phyloP scores from a whole-genome alignment of 768 basidiomycete species.

The Lentinula aciculospora region DNA sequence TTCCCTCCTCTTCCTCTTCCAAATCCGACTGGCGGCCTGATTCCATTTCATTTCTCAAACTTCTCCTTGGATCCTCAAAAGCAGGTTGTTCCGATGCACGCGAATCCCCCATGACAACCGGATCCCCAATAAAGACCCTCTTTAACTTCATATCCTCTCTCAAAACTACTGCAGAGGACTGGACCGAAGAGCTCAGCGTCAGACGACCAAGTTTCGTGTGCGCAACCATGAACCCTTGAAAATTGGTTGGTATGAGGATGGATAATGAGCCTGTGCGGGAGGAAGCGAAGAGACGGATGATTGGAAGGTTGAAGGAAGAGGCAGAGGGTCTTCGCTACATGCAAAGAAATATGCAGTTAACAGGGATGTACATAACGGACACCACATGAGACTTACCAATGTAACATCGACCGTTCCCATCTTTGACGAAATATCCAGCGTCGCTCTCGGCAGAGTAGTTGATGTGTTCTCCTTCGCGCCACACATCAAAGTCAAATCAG shows the following conservation, averaged over 20 bases:
- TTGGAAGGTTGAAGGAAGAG: neutral
- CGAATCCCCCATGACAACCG: neutral
- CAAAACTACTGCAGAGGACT: neutral
- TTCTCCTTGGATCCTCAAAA: no score
- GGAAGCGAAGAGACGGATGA: neutral
- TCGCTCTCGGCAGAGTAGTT: neutral
- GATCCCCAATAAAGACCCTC: neutral
- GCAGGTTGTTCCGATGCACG: neutral
- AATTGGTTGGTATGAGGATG: neutral
- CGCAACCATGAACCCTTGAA: neutral
- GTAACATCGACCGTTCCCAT: neutral
- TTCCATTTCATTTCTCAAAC: neutral
- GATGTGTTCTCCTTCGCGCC: neutral
- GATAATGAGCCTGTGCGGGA: neutral
- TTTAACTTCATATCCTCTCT: neutral
- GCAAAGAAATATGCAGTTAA: no score
- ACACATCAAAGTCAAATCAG: neutral
- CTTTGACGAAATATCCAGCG: neutral
- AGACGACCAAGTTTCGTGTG: neutral
- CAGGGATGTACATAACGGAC: no score
- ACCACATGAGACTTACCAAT: neutral
- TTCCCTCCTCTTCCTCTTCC: neutral
- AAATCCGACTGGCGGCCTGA: neutral
- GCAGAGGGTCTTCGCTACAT: neutral
- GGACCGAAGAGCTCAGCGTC: neutral